These are phyloP conservation scores for Blastobotrys robertii DNA, from an alignment of 805 yeast genomes.

Conservation along the genomic window DNA sequence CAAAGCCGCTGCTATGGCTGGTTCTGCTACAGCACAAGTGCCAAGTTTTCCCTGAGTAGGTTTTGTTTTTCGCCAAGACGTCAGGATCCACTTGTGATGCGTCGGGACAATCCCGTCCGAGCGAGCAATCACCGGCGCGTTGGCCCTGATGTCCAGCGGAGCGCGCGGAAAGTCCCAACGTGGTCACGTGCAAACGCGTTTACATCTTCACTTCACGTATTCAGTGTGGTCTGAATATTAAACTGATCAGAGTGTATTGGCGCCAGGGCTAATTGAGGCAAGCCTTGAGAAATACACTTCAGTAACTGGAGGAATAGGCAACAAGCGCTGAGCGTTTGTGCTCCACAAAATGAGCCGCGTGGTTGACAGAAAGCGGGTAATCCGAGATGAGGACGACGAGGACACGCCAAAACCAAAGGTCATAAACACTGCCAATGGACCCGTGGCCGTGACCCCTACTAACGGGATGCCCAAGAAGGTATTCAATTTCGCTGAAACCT, in stretches of 20 bases:
- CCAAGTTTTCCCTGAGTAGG: too few relatives aligned
- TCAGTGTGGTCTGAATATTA: neutral
- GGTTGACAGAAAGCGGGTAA: slow-evolving; percentile 13
- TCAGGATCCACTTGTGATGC: too few relatives aligned
- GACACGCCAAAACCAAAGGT: neutral
- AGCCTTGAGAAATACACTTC: too few relatives aligned
- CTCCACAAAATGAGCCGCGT: slow-evolving; percentile 11
- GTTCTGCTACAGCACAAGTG: too few relatives aligned
- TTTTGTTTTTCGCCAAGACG: too few relatives aligned
- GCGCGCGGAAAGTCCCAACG: too few relatives aligned
- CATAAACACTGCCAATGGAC: neutral
- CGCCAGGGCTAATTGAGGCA: neutral
- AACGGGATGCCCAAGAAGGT: neutral
- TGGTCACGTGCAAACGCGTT: too few relatives aligned
- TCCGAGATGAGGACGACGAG: slow-evolving; percentile 13
- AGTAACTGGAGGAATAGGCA: too few relatives aligned
- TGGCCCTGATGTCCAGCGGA: too few relatives aligned
- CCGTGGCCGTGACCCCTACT: neutral
- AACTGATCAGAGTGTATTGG: neutral
- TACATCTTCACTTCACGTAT: slow-evolving; percentile 5
- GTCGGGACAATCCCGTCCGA: too few relatives aligned
- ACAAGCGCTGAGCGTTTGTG: neutral
- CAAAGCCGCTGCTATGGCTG: too few relatives aligned
- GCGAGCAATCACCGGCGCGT: too few relatives aligned
- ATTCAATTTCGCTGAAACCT: slow-evolving; percentile 44